These are phyloP conservation scores for Cucurbita moschata DNA, from an alignment of 306 rosid species.

Conservation along the genomic window DNA sequence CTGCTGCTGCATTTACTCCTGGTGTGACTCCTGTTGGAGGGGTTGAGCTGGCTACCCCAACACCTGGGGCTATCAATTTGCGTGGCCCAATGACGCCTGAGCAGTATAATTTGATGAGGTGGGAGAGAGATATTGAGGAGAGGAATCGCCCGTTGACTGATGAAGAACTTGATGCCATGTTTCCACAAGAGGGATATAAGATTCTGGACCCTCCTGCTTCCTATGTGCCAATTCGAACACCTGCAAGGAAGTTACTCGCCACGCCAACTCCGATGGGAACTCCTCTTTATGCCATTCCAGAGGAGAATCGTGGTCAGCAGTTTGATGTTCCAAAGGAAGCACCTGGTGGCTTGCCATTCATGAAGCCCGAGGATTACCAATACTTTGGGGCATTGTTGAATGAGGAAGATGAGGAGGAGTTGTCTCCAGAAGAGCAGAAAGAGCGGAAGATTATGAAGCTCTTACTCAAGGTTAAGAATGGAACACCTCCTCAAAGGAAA, in stretches of 20 bases:
- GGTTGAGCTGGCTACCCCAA: constrained; percentile 50
- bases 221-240: constrained; percentile 59
- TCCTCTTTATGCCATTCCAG: constrained; percentile 52
- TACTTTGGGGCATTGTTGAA: constrained; percentile 59
- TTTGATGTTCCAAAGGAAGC: constrained; percentile 63
- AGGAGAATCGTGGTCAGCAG: constrained; percentile 75
- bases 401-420: constrained; percentile 55
- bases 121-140: constrained; percentile 78
- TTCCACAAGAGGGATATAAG: constrained; percentile 68
- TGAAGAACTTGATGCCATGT: constrained; percentile 65
- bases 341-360: constrained; percentile 59
- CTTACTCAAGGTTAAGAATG: constrained; percentile 62
- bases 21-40: constrained; percentile 70
- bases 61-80: constrained; percentile 44
- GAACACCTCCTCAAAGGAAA: constrained; percentile 64
- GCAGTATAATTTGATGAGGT: constrained; percentile 58
- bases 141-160: constrained; percentile 60
- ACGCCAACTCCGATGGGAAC: constrained; percentile 64
- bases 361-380: constrained; percentile 73
- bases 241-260: constrained; percentile 56
- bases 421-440: constrained; percentile 62
- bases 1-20: constrained; percentile 54
- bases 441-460: constrained; percentile 79
- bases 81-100: constrained; percentile 56
- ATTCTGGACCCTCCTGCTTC: constrained; percentile 53